phyloP scores from a whole-genome alignment of 2,329 filamentous ascomycete species.

The Nemania serpens region DNA sequence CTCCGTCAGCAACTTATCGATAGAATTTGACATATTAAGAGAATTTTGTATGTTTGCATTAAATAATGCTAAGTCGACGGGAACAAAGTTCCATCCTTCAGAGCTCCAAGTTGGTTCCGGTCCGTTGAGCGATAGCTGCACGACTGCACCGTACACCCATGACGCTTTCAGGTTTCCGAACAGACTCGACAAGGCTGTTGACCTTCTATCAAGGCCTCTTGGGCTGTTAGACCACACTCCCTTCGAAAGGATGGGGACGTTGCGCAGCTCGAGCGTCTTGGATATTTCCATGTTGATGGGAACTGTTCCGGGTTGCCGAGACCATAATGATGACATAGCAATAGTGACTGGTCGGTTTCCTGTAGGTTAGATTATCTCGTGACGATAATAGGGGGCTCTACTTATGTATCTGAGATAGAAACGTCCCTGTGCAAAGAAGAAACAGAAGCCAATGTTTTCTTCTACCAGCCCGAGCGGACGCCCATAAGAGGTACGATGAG shows the following conservation, averaged over 20 bases:
- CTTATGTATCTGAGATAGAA: constrained; percentile 9
- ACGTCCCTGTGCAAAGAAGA: constrained; percentile 5
- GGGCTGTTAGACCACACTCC: neutral
- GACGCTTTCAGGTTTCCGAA: neutral
- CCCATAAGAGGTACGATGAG: constrained; percentile 12
- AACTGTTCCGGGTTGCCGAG: constrained; percentile 1
- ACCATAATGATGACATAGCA: constrained; percentile 9
- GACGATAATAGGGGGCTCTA: too few species aligned
- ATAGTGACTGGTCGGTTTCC: constrained; percentile 8
- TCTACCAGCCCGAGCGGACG: neutral
- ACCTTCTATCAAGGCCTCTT: constrained; percentile 4
- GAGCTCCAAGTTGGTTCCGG: constrained; percentile 7
- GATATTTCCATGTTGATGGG: neutral
- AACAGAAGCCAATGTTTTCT: constrained; percentile 6
- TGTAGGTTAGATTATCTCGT: too few species aligned
- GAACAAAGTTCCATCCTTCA: constrained; percentile 10
- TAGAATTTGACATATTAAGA: neutral
- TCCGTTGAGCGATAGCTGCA: constrained; percentile 5
- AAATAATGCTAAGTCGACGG: too few species aligned
- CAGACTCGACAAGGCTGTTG: neutral
- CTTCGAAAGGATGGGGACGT: constrained; percentile 1
- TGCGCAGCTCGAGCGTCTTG: constrained; percentile 2
- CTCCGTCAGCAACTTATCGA: neutral
- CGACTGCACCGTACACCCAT: constrained; percentile 3
- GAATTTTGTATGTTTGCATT: too few species aligned